Percentiles rank a stretch among this genome's conserved stretches.
phyloP scores from a whole-genome alignment of 2,329 filamentous ascomycete genomes.

The Emergomyces africanus region DNA sequence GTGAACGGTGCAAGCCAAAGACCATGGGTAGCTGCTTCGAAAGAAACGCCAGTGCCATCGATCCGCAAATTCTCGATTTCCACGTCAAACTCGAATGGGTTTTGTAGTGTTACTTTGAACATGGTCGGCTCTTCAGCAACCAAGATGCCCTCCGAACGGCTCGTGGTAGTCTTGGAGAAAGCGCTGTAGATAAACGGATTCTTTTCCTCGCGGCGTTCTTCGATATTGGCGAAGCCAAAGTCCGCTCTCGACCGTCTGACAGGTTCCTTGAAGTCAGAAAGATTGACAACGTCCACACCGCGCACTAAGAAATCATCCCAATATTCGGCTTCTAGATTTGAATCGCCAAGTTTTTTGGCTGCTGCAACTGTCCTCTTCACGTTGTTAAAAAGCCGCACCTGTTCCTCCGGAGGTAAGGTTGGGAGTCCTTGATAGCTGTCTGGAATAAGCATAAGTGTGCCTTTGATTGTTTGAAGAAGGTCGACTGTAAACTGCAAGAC shows the following conservation, averaged over 20 bases:
- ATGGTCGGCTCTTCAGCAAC: constrained; percentile 66
- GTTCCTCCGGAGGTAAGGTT: constrained; percentile 65
- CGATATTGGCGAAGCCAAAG: constrained; percentile 31
- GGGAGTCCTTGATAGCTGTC: constrained; percentile 57
- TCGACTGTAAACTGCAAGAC: constrained; percentile 81
- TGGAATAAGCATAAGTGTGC: constrained; percentile 59
- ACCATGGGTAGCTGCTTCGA: constrained; percentile 52
- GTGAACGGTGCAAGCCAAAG: constrained; percentile 67
- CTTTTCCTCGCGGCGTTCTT: constrained; percentile 29
- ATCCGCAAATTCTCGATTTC: constrained; percentile 73
- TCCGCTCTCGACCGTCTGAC: constrained; percentile 49
- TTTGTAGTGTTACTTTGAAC: constrained; percentile 78
- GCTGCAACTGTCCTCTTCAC: constrained; percentile 72
- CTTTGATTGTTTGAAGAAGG: constrained; percentile 61
- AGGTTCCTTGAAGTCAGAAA: constrained; percentile 47
- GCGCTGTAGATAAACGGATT: constrained; percentile 95
- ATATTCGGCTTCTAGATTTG: constrained; percentile 64
- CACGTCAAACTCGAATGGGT: constrained; percentile 85
- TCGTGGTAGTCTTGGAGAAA: constrained; percentile 56
- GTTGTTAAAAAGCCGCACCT: constrained; percentile 69
- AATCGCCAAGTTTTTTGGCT: constrained; percentile 60
- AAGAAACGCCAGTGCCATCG: constrained; percentile 58
- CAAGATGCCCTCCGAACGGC: constrained; percentile 51
- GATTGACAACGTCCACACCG: constrained; percentile 55
- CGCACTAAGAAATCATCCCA: constrained; percentile 95